Conservation (phyloP, 1,284 basidiomycete genomes). For the Bondarzewia mesenterica region DNA sequence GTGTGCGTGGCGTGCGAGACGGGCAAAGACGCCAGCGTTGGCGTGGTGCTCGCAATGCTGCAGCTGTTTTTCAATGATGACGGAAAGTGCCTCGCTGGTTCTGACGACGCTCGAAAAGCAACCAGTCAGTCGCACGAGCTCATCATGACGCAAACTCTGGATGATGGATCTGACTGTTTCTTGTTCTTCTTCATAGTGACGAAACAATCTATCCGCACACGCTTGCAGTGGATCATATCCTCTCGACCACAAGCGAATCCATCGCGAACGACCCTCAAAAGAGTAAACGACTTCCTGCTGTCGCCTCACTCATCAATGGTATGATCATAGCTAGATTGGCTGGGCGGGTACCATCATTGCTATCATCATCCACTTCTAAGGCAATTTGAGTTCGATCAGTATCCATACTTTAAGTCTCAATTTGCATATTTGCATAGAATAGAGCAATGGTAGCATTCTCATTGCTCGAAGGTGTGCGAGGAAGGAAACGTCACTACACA, state of each 20-base stretch:
- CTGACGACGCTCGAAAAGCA: not conserved
- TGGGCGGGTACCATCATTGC: no score
- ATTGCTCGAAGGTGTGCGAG: no score
- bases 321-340: no score
- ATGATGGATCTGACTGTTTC: not conserved
- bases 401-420: no score
- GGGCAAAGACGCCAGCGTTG: constrained; percentile 56
- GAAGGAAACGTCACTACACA: no score
- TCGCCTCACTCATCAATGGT: no score
- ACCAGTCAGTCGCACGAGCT: not conserved
- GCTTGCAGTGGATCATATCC: constrained; percentile 78
- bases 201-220: constrained; percentile 55
- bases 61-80: constrained; percentile 50
- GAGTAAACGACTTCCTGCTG: constrained; percentile 71
- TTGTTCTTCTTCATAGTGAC: constrained; percentile 16
- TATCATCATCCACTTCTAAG: no score
- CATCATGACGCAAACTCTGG: not conserved
- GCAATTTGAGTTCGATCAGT: no score
- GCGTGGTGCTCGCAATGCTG: constrained; percentile 50
- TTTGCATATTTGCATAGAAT: no score
- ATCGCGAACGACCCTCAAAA: constrained; percentile 65
- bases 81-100: constrained; percentile 23
- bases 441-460: no score
- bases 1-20: constrained; percentile 49
- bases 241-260: constrained; percentile 69